Evolutionary conservation across 2,329 filamentous ascomycete genomes (phyloP).

Genomic region (Pseudogymnoascus sp.): DNA sequence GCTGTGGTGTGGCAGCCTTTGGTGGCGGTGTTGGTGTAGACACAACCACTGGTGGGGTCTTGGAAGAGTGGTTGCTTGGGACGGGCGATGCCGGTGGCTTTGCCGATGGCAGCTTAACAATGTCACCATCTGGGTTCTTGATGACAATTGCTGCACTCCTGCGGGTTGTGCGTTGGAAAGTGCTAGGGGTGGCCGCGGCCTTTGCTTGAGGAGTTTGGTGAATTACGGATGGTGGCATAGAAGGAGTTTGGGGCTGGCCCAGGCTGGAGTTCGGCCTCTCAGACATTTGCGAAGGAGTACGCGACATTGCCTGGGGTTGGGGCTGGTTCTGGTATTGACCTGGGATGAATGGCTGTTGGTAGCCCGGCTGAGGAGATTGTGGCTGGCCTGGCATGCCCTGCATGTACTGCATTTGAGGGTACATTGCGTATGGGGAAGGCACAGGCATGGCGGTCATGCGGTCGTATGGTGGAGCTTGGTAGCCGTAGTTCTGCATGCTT

Average conservation of each 20-base stretch:
- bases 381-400: conserved; percentile 29
- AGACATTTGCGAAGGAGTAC: conserved; percentile 74
- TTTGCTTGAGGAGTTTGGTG: conserved; percentile 49
- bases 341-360: conserved; percentile 33
- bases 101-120: conserved; percentile 57
- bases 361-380: conserved; percentile 40
- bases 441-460: conserved; percentile 31
- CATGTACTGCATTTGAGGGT: conserved; percentile 45
- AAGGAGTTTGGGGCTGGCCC: conserved; percentile 28
- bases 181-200: conserved; percentile 32
- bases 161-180: conserved; percentile 24
- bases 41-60: conserved; percentile 55
- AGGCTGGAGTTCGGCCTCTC: conserved; percentile 43
- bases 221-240: conserved; percentile 29
- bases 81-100: conserved; percentile 56
- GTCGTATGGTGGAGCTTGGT: conserved; percentile 43
- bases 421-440: conserved; percentile 31
- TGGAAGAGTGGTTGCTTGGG: conserved; percentile 42
- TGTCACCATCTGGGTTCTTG: conserved; percentile 73
- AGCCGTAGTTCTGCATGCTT: conserved; percentile 60
- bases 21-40: conserved; percentile 74
- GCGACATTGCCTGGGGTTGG: conserved; percentile 65
- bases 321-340: conserved; percentile 35
- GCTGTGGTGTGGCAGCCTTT: conserved; percentile 58
- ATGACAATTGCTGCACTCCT: conserved; percentile 75